phyloP scores from a whole-genome alignment of 2,329 filamentous ascomycete genomes.

The Clarireedia homoeocarpa region DNA sequence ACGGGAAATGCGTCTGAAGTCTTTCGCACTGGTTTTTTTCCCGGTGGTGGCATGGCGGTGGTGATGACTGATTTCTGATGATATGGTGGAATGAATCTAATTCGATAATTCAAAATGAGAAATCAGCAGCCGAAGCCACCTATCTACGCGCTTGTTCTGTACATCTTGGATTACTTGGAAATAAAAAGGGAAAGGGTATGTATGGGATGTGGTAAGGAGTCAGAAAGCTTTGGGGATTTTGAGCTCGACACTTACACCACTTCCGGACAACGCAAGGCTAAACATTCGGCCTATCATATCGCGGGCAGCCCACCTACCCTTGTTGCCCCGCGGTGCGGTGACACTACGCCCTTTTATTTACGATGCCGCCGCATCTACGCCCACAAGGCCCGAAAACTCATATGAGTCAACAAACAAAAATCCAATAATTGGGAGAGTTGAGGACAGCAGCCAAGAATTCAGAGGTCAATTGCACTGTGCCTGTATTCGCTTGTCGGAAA shows the following conservation, averaged over 20 bases:
- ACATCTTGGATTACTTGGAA: slow-evolving; percentile 12
- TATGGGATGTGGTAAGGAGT: background rate
- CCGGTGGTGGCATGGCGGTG: slow-evolving; percentile 28
- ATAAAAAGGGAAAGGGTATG: background rate
- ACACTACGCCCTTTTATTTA: background rate
- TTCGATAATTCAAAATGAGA: slow-evolving; percentile 7
- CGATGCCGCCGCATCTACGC: background rate
- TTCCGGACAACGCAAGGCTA: slow-evolving; percentile 1
- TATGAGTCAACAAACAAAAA: background rate
- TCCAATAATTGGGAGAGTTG: no score
- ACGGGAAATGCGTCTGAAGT: slow-evolving; percentile 20
- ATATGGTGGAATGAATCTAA: slow-evolving; percentile 2
- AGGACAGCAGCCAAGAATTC: no score
- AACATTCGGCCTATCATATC: background rate
- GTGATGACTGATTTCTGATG: slow-evolving; percentile 6
- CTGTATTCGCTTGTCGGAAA: no score
- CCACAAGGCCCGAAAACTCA: background rate
- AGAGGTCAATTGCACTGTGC: no score
- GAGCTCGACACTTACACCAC: background rate
- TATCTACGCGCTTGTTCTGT: slow-evolving; percentile 21
- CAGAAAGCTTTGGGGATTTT: background rate
- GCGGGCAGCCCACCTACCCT: background rate
- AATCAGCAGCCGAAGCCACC: slow-evolving; percentile 26
- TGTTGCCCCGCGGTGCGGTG: background rate
- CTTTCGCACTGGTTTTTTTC: slow-evolving; percentile 33